Base-by-base conservation (phyloP, 306 rosid genomes). In the Castanea sativa region DNA sequence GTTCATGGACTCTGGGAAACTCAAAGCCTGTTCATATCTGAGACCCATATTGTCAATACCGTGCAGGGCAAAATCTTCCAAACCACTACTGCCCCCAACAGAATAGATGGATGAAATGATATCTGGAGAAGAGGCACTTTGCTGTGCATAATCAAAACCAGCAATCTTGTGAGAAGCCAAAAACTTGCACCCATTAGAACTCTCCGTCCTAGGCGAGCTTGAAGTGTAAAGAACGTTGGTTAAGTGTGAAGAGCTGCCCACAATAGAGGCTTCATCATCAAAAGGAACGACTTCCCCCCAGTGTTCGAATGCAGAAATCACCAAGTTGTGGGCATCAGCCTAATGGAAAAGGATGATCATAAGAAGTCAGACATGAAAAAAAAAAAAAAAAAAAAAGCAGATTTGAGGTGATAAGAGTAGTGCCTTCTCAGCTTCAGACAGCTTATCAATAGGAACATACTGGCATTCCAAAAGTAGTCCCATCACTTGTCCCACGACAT, bases 361-460 rank as follows among this genome's bases (percentile, higher is more conserved):
- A 65, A 33, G 69, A 32, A 32, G 70, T 84, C 79, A 83, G 58
- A 83, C 74, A 32, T 18, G 56, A 74, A 80, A 74, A 72, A 23
- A 56, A 73, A 55, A 68, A 29, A 77, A 18, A 38, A 58, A 74
- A 63, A 79, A 33, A 23, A 61, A 33, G 72, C 25, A 71, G 38
- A 73, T 56, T 29, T 7, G 55, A 80, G 78, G 74, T 73, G 77
- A 55, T 74, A 35, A 82, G 76, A 83, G 79, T 64, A 79, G 78
- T 91, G 73, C 98, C 99, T 90, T 93, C 55, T 95, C 94, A 49
- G 88, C 78, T 83, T 93, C 99, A 43, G 97, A 83, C 80, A 95
- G 90, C 89, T 89, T 88, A 82, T 90, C 92, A 33, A 88, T 69
- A 69, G 91, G 83, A 79, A 86, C 82, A 84, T 85, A 89, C 79